A percentile compares a stretch with the other conserved stretches of the same genome.
phyloP scores from a whole-genome alignment of 2,329 filamentous ascomycete species.

The Fusarium fujikuroi region DNA sequence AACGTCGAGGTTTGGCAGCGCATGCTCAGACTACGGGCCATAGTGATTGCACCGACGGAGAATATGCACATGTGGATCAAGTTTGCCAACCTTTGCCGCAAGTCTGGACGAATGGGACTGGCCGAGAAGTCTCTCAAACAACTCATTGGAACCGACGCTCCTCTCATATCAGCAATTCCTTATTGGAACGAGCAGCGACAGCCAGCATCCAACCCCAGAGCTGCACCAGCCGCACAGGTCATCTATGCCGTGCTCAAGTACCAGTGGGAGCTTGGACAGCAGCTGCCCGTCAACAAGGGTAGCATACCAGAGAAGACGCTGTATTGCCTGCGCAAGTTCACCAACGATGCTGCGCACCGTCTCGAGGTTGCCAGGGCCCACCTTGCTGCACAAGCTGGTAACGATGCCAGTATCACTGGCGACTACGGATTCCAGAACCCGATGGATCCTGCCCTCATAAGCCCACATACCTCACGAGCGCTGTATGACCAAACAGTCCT shows the following conservation, averaged over 20 bases:
- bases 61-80: constrained; percentile 99
- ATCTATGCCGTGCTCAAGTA: constrained; percentile 98
- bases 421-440: constrained; percentile 64
- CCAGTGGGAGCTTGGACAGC: constrained; percentile 88
- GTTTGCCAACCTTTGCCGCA: constrained; percentile 97
- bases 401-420: constrained; percentile 56
- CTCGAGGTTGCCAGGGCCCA: constrained; percentile 65
- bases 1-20: constrained; percentile 99
- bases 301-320: constrained; percentile 65
- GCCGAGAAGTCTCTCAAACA: constrained; percentile 95
- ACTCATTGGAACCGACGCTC: constrained; percentile 78
- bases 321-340: constrained; percentile 70
- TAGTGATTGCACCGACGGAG: constrained; percentile 91
- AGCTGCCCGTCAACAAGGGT: constrained; percentile 54
- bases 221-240: constrained; percentile 77
- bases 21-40: constrained; percentile 92
- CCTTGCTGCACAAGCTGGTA: constrained; percentile 58
- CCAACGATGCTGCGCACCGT: constrained; percentile 66
- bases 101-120: constrained; percentile 91
- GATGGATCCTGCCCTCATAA: constrained; percentile 57
- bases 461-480: constrained; percentile 62
- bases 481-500: constrained; percentile 73
- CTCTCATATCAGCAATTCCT: constrained; percentile 69
- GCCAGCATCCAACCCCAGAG: constrained; percentile 48
- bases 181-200: constrained; percentile 60